phyloP scores from a whole-genome alignment of 331 rosid species.

The Acacia concinna region DNA sequence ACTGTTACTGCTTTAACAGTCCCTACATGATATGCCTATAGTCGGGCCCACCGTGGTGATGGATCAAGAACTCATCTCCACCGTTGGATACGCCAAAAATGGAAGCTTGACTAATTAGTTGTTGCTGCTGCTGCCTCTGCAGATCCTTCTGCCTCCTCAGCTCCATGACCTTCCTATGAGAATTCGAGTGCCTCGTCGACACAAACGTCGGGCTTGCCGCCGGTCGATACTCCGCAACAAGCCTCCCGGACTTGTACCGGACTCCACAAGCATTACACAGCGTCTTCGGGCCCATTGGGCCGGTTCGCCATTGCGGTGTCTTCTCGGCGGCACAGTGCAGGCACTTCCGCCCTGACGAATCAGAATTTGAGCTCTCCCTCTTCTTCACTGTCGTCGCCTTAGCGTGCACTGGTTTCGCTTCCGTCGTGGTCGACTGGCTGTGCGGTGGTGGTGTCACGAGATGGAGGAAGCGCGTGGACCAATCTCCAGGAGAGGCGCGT shows the following conservation, averaged over 20 bases:
- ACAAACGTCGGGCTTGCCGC: constrained; percentile 92
- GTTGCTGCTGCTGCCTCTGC: constrained; percentile 42
- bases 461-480: constrained; percentile 97
- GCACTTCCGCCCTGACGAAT: constrained; percentile 71
- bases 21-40: constrained; percentile 70
- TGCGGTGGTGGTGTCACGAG: constrained; percentile 32
- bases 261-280: constrained; percentile 95
- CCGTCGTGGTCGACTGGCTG: constrained; percentile 1
- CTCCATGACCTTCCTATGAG: constrained; percentile 95
- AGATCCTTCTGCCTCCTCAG: constrained; percentile 85
- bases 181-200: constrained; percentile 84
- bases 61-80: constrained; percentile 73
- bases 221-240: constrained; percentile 91
- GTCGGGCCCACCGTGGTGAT: constrained; percentile 59
- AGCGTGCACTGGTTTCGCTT: not conserved
- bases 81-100: constrained; percentile 89
- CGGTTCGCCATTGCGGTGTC: constrained; percentile 98
- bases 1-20: constrained; percentile 33
- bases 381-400: constrained; percentile 39
- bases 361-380: constrained; percentile 47
- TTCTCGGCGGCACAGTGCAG: constrained; percentile 88
- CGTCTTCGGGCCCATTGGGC: constrained; percentile 96
- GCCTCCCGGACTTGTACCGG: constrained; percentile 86
- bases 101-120: constrained; percentile 53
- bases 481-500: constrained; percentile 90